phyloP scores from a whole-genome alignment of 2,329 filamentous ascomycete species.

The Penicillium sp. region DNA sequence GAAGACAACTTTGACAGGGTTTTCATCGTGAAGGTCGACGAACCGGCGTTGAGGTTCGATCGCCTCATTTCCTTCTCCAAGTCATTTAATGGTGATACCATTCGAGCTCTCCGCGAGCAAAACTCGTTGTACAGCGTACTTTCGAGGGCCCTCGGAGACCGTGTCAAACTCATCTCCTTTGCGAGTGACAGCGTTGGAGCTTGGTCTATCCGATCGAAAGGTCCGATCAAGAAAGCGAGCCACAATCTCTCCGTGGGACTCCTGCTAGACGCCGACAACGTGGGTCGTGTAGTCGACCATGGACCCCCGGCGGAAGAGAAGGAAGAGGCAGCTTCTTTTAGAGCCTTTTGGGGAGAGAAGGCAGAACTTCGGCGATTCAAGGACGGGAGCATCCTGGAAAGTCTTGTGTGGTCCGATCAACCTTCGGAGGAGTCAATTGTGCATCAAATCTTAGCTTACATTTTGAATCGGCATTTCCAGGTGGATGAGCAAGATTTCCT shows the following conservation, averaged over 20 bases:
- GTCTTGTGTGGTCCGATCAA: conserved; percentile 75
- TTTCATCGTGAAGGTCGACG: conserved; percentile 66
- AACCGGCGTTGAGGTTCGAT: conserved; percentile 56
- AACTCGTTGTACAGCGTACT: conserved; percentile 61
- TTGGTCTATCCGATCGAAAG: conserved; percentile 51
- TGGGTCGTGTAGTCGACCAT: conserved; percentile 76
- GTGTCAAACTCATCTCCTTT: conserved; percentile 67
- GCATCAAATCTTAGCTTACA: conserved; percentile 74
- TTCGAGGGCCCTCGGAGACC: conserved; percentile 69
- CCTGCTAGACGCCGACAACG: conserved; percentile 69
- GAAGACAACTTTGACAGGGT: conserved; percentile 79
- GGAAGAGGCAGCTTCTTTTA: conserved; percentile 75
- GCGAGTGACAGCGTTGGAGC: conserved; percentile 38
- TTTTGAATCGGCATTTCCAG: conserved; percentile 68
- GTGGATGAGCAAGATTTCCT: conserved; percentile 54
- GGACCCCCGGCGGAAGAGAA: conserved; percentile 85
- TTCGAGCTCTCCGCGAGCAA: conserved; percentile 31
- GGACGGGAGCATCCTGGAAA: conserved; percentile 90
- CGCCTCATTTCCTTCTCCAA: conserved; percentile 43
- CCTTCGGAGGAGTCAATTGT: conserved; percentile 63
- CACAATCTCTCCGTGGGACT: conserved; percentile 61
- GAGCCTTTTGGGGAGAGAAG: conserved; percentile 92
- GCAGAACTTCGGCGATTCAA: conserved; percentile 91
- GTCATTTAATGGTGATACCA: conserved; percentile 25
- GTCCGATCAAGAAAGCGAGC: conserved; percentile 28